Evolutionary conservation across 768 basidiomycete species (phyloP).

Genomic region (Filobasidium wieringae): DNA sequence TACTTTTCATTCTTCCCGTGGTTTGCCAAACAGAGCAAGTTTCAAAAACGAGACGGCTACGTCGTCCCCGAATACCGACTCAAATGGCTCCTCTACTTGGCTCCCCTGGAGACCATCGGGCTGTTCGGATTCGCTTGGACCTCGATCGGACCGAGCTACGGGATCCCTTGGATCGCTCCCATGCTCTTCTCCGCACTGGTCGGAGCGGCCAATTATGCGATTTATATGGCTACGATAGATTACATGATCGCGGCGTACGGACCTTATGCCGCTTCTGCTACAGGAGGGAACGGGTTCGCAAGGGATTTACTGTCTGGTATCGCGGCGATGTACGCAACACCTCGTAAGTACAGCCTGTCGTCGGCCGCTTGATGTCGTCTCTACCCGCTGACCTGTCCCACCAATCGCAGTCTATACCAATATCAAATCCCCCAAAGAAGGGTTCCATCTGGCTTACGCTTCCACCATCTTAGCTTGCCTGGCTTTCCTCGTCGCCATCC

Average conservation of each 20-base stretch:
- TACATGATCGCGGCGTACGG: too few species aligned
- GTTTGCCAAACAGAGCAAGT: constrained; percentile 17
- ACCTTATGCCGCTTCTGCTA: too few species aligned
- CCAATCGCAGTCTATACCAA: constrained; percentile 21
- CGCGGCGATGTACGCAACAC: too few species aligned
- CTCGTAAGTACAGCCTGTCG: too few species aligned
- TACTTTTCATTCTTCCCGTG: constrained; percentile 22
- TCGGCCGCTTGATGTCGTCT: not conserved
- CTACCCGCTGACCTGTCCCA: not conserved
- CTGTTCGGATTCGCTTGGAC: constrained; percentile 18
- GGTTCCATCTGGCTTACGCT: constrained; percentile 27
- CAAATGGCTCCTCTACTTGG: constrained; percentile 19
- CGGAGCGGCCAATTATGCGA: too few species aligned
- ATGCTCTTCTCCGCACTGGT: too few species aligned
- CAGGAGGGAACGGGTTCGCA: too few species aligned
- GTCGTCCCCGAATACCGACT: constrained; percentile 27
- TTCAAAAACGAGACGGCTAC: constrained; percentile 16
- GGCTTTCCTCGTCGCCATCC: constrained; percentile 20
- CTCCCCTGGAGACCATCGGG: constrained; percentile 6
- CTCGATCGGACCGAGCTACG: constrained; percentile 24
- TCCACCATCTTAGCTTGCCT: constrained; percentile 24
- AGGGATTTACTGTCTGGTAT: too few species aligned
- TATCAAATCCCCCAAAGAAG: constrained; percentile 14
- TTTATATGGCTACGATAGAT: too few species aligned
- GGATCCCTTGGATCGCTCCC: not conserved